Evolutionary conservation across 2,329 filamentous ascomycete species (phyloP), one percentile per base, ranked within the genome.

Genomic region (Xylariaceae sp.): DNA sequence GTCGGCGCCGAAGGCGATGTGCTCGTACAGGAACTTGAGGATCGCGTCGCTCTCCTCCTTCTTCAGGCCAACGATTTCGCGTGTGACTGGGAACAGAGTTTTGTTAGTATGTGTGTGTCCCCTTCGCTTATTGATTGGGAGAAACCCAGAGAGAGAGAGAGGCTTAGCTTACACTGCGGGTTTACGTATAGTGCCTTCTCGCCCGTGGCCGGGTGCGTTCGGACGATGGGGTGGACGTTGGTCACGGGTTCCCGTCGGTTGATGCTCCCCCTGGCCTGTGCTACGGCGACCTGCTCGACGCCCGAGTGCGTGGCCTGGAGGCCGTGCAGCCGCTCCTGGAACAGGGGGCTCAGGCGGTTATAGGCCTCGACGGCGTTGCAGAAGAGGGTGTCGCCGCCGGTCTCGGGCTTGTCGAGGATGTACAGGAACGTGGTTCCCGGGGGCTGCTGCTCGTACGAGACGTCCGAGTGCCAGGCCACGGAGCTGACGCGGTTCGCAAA

Each of bases 381-480:
- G 54, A 94, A 95, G 3, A 94, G 67, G 0, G 88, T 95, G 58
- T 95, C 88, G 33, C 88, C 89, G 24, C 88, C 88, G 1, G 78
- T 81, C 27, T 76, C 70, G 1, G 88, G 88, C 31, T 77, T 81
- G 57, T 95, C 88, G n/a, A 96, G 74, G 34, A 88, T 72, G 58
- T 94, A 94, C 24, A 95, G 64, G 64, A 95, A 94, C 0, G 89
- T 94, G 0, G 88, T 95, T 19, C 88, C 87, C 0, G 89, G 88
- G 2, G 89, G 88, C 64, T 96, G 88, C 50, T 76, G 68, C 67
- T 95, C 89, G 58, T 94, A 95, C 0, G 84, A 85, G 2, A 94
- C 82, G 51, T 95, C 88, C 0, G 81, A 85, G 65, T 95, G 88
- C 88, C 88, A 95, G 6, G 86, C 86, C 1, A 94, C 80, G 1